These are phyloP conservation scores for Cutaneotrichosporon sp. DNA, from an alignment of 1,284 basidiomycete genomes.

Conservation along the genomic window DNA sequence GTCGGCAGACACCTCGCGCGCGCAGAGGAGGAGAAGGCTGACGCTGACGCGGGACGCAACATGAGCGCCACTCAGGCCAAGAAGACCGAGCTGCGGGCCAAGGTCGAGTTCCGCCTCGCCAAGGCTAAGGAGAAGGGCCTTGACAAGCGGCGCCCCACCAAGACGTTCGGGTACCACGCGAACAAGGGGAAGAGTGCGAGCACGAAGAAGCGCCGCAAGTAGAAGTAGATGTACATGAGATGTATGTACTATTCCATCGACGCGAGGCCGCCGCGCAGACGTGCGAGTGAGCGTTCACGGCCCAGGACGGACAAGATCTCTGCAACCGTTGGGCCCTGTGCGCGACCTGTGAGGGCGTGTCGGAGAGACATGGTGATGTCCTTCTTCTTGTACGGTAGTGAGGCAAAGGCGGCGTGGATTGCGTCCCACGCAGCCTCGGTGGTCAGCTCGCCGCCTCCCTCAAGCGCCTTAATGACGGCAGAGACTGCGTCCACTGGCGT, in stretches of 20 bases:
- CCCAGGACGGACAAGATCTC: slow-evolving; percentile 40
- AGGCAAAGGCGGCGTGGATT: slow-evolving; percentile 57
- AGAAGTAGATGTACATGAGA: slow-evolving; percentile 6
- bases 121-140: slow-evolving; percentile 15
- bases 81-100: slow-evolving; percentile 20
- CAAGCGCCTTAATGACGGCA: slow-evolving; percentile 19
- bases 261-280: slow-evolving; percentile 27
- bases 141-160: slow-evolving; percentile 7
- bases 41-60: slow-evolving; percentile 25
- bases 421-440: slow-evolving; percentile 51
- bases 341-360: slow-evolving; percentile 73
- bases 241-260: slow-evolving; percentile 5
- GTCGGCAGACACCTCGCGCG: slow-evolving; percentile 15
- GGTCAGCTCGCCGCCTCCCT: slow-evolving; percentile 27
- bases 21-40: slow-evolving; percentile 17
- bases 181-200: neutral
- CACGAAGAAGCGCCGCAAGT: neutral
- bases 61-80: slow-evolving; percentile 20
- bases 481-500: slow-evolving; percentile 29
- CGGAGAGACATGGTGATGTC: slow-evolving; percentile 69
- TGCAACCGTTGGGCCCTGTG: slow-evolving; percentile 41
- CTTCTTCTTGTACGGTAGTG: slow-evolving; percentile 57
- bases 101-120: slow-evolving; percentile 18
- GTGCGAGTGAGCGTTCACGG: slow-evolving; percentile 22
- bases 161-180: neutral